Conservation (phyloP, 148 eudicot species). For the Persicaria maculosa region DNA sequence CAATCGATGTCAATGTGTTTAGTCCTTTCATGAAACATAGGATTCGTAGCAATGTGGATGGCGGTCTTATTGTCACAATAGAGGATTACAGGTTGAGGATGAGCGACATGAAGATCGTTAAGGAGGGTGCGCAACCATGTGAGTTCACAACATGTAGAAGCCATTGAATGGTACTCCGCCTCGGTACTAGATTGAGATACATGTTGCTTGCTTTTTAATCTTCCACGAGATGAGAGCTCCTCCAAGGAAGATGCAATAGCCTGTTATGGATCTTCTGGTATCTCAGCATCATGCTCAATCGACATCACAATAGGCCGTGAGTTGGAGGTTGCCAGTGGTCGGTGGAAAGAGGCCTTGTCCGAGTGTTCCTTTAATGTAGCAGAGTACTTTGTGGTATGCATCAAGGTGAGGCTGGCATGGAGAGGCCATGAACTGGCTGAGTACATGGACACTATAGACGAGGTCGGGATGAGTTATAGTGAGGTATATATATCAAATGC, state of each 20-base stretch:
- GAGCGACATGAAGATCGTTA: not conserved
- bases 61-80: not conserved
- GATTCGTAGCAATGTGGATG: not conserved
- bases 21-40: not conserved
- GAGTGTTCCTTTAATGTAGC: not conserved
- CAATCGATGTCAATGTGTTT: not conserved
- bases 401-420: not conserved
- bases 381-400: not conserved
- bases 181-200: not conserved
- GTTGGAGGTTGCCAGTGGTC: not conserved
- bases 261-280: not conserved
- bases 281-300: not conserved
- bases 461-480: not conserved
- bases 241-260: not conserved
- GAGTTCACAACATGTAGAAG: not conserved
- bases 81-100: not conserved
- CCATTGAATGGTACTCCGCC: not conserved
- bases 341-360: not conserved
- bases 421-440: not conserved
- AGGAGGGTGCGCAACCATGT: not conserved
- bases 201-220: not conserved
- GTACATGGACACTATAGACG: not conserved
- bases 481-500: not conserved
- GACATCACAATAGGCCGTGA: not conserved
- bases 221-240: not conserved